Base-by-base conservation (phyloP, 148 eudicot genomes). In the Dysphania ambrosioides region DNA sequence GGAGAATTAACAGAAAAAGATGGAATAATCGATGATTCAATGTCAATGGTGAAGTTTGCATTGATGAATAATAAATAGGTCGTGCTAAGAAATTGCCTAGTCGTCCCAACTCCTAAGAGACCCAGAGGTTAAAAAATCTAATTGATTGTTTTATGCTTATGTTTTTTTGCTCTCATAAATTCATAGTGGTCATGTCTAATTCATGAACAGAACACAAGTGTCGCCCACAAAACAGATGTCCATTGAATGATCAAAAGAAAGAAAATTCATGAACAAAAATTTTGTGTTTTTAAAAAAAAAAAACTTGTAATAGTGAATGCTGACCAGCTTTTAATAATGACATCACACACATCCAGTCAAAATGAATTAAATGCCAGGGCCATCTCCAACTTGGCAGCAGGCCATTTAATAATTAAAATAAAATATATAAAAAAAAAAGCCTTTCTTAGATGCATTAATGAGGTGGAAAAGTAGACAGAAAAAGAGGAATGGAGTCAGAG, bases 301-400 rank as follows among this genome's bases (percentile, higher is more conserved):
- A 59, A 59, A 10, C 32, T 59, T 27, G 8, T n/a, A 57, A 57
- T n/a, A 57, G 30, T 57, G 29, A 57, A 57, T n/a, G 61, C 27
- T 57, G 61, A 8, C 19, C 24, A 29, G 29, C 13, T 8, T n/a
- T 57, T 8, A 4, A 11, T 51, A 3, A 51, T 51, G 3, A 6
- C 0, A 31, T 24, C 63, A 27, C 11, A 59, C 63, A 59, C 63
- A 26, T 27, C 18, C 69, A 36, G 69, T 66, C 69, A 66, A 66
- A 66, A 19, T 16, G 4, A 65, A 66, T 35, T 34, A 19, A 65
- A 34, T 65, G 69, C 23, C 15, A 19, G 69, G 69, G 19, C 69
- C 69, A 36, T n/a, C 36, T 30, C 35, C 38, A 38, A 30, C 23
- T 19, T 55, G 26, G 24, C 59, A 55, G n/a, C n/a, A n/a, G n/a